Base-by-base conservation (phyloP, 768 basidiomycete genomes). In the Hydnomerulius pinastri region DNA sequence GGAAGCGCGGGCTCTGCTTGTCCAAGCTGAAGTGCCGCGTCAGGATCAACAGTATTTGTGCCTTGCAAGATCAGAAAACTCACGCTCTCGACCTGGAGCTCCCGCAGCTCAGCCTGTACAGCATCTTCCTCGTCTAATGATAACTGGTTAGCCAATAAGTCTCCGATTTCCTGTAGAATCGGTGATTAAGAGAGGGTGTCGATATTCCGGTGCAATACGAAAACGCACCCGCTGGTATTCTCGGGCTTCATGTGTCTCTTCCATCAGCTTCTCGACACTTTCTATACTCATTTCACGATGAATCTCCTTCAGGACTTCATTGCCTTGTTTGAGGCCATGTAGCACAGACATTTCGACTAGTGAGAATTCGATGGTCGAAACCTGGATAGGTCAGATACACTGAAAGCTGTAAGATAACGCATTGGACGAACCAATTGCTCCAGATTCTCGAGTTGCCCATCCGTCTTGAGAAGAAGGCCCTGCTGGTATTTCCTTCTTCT, bases 291-390 rank as follows among this genome's bases (percentile, higher is more conserved):
- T 85, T 68, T 98, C 93, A 59, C 86, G 86, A 68, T 99, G 94
- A 13, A 99, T 88, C 70, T 97, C 85, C 67, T 89, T 92, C 38
- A 99, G 75, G 1, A 98, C 93, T 25, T 90, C 87, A 58, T 89
- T 98, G 2, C 97, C 97, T 71, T 94, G 92, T 67, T 92, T 83
- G 37, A 99, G 72, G 7, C 96, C 97, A 66, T 92, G 92, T 28
- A 98, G 63, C 9, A 99, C 90, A 2, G 94, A 93, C 38, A 90
- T 83, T 69, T 98, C 91, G 18, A 98, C 85, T 42, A 95, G 77
- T 6, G 97, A 93, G 73, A 97, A 98, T 67, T 99, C 97, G 61
- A 99, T 97, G 0, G 88, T 90, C 4, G 92, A 90, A 21, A 98
- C 94, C 96, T 99, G 61, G 15, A 25, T 23, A 17, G 9, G 42